A percentile compares a stretch with the other conserved stretches of the same genome.
Evolutionary conservation across 768 basidiomycete genomes (phyloP).

Genomic region (Hygrophorus russula): DNA sequence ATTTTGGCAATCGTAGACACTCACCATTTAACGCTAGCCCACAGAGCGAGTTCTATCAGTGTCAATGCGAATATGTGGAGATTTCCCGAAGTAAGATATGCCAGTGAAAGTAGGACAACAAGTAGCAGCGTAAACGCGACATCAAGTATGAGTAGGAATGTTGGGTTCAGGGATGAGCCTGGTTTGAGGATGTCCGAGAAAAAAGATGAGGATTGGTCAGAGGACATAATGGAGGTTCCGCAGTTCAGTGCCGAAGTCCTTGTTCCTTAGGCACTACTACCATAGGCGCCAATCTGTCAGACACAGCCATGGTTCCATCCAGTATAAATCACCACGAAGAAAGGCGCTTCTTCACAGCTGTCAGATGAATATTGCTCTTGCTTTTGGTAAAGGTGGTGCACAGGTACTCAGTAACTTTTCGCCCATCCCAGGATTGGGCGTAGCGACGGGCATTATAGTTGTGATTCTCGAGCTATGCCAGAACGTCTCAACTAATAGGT

Average conservation of each 20-base stretch:
- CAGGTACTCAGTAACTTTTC: constrained; percentile 36
- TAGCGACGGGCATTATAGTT: constrained; percentile 28
- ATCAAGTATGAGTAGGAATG: constrained; percentile 55
- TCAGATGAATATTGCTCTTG: not conserved
- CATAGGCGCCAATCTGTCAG: not conserved
- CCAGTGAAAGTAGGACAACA: constrained; percentile 45
- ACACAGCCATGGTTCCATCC: not conserved
- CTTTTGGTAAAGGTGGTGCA: constrained; percentile 24
- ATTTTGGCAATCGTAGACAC: constrained; percentile 11
- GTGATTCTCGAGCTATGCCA: constrained; percentile 34
- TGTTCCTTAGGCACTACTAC: no score
- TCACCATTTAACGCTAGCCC: constrained; percentile 78
- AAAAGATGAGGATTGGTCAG: constrained; percentile 18
- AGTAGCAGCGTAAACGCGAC: constrained; percentile 47
- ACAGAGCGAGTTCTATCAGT: constrained; percentile 53
- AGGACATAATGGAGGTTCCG: not conserved
- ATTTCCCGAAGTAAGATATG: constrained; percentile 52
- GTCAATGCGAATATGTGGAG: constrained; percentile 59
- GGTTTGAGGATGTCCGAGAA: constrained; percentile 54
- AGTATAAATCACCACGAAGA: not conserved
- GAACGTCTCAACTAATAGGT: constrained; percentile 38
- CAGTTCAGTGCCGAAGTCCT: no score
- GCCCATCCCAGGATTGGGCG: constrained; percentile 35
- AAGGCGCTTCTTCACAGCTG: no score
- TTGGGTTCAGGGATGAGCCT: constrained; percentile 66